phyloP scores from a whole-genome alignment of 768 basidiomycete species.

The Leccinum sublutescens region DNA sequence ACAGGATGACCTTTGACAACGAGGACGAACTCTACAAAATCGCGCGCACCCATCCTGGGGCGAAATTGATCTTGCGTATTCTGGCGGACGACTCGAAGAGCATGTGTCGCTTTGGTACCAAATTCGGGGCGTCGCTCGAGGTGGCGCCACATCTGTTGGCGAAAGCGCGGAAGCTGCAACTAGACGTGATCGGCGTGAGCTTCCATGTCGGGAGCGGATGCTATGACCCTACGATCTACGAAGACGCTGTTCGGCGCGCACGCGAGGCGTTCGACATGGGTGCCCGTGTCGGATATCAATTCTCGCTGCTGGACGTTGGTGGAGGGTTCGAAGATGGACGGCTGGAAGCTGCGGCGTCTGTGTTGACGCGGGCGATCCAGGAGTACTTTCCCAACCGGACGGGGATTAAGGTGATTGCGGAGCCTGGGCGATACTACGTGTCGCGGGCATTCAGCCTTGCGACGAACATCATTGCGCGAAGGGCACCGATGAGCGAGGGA shows the following conservation, averaged over 20 bases:
- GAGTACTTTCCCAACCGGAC: conserved; percentile 71
- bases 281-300: conserved; percentile 71
- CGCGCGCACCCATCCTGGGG: conserved; percentile 71
- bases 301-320: conserved; percentile 87
- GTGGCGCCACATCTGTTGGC: conserved; percentile 76
- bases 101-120: conserved; percentile 89
- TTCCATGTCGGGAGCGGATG: conserved; percentile 99
- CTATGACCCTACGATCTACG: conserved; percentile 88
- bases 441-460: conserved; percentile 91
- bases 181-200: conserved; percentile 91
- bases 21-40: conserved; percentile 95
- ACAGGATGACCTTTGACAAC: conserved; percentile 99
- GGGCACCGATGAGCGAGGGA: conserved; percentile 50
- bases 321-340: conserved; percentile 92
- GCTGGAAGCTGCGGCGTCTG: conserved; percentile 76
- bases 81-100: conserved; percentile 97
- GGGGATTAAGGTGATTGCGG: conserved; percentile 82
- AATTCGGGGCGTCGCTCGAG: conserved; percentile 90
- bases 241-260: conserved; percentile 84
- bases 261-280: conserved; percentile 88
- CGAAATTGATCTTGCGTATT: conserved; percentile 90
- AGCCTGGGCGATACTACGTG: conserved; percentile 95
- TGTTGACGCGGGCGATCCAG: conserved; percentile 70
- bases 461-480: conserved; percentile 88
- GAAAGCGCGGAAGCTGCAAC: conserved; percentile 71